Base-by-base conservation (phyloP, 805 yeast genomes). In the Teunomyces aglyptinius region DNA sequence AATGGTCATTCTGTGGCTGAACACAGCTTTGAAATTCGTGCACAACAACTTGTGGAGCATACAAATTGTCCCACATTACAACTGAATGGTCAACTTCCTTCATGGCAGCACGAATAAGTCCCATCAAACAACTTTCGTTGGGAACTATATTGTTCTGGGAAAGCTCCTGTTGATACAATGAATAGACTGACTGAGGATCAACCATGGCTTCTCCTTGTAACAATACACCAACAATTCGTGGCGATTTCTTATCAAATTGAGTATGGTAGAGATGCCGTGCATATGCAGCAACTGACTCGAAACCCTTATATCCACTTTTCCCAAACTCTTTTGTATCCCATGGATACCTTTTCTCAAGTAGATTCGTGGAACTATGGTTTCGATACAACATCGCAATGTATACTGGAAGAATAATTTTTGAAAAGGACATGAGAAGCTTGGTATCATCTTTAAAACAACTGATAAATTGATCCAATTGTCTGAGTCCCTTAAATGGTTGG, bases 41-140 rank as follows among this genome's bases (percentile, higher is more conserved):
- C 2, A 82, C 70, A 0, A 86, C 82, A 20, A 81, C 68, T 53
- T 83, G 88, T 1, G 84, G 69, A 0, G 90, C 86, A 44, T 65
- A 76, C 33, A 71, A 43, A 1, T 65, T 63, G 7, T 69, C 80
- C 88, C 88, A 83, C 13, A 64, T 42, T 2, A 75, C 39, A 27
- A 56, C 52, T 11, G 60, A 51, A 5, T 45, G 53, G 6, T 43
- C 39, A 1, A 49, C 53, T 2, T 53, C 46, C 31, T 60, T 56
- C 51, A 66, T 57, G 5, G 84, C 73, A 0, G 85, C 82, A 1
- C 68, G 58, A 26, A 85, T 68, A 20, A 85, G 63, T 0, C 83
- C 76, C 2, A 65, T 31, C 11, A 73, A 45, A 44, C 74, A 65
- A 3, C 52, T 52, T 24, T 62, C 68, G 46, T 65, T 66, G 1